Base-by-base conservation (phyloP, 1,284 basidiomycete species). In the Lignosus rhinocerotis region DNA sequence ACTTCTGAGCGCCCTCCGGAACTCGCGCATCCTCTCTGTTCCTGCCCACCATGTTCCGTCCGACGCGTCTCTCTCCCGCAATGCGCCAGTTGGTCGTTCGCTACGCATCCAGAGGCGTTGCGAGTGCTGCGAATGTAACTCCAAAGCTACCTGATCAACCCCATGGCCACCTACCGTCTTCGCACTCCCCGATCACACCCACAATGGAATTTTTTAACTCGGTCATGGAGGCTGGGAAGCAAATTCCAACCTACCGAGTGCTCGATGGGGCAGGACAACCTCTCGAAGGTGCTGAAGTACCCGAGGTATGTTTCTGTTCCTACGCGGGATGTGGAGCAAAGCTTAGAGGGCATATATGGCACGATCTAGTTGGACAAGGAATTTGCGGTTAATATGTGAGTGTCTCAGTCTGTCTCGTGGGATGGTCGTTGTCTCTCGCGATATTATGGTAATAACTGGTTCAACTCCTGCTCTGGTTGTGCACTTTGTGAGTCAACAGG, bases 241-340 rank as follows among this genome's bases (percentile, higher is more conserved):
- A 82, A 67, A 90, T 95, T 64, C 91, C 93, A 9, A 92, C 92
- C 1, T 95, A 87, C 74, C 81, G 93, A 55, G 82, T 95, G 0
- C 73, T 96, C 36, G 92, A 94, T 74, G 88, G 91, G 46, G 76
- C 83, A 59, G 93, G 93, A 4, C 77, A 83, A 59, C 80, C 83
- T 3, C 75, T 95, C 32, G 83, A 91, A 31, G 90, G 87, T 2
- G 92, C 88, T 16, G 78, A 84, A 57, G 67, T 90, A 12, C 92
- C 92, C 61, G 84, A 93, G 72, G 91, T 89, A 55, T 14, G 75
- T 50, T 30, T 21, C 17, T 2, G 14, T 6, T 50, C 3, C 11
- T 34, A 25, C 32, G 12, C 46, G 30, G 1, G 25, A 11, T 21
- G 10, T 21, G 17, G 44, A 21, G 44, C 7, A 8, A 32, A 11